Evolutionary conservation across 257 asterid genomes (phyloP).

Genomic region (Jasminum sambac): DNA sequence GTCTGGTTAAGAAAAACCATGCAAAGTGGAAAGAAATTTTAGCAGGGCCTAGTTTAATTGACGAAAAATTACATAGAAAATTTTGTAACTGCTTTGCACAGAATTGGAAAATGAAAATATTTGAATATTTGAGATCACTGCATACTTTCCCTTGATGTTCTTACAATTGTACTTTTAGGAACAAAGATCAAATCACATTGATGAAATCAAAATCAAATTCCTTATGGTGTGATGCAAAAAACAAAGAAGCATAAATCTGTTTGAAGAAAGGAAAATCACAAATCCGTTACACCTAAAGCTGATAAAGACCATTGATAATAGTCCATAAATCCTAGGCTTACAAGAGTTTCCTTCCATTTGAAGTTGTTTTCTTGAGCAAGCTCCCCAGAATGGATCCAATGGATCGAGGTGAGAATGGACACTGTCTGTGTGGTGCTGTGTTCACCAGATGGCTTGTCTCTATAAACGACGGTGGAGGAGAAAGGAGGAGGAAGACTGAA

Average conservation of each 20-base stretch:
- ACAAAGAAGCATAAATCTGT: too few species aligned
- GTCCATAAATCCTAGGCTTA: constrained; percentile 39
- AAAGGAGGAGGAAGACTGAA: constrained; percentile 72
- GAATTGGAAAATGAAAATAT: too few species aligned
- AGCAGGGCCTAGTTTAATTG: background rate
- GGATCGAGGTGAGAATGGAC: constrained; percentile 32
- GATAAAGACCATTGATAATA: constrained; percentile 45
- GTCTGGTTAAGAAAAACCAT: background rate
- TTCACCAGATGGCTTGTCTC: constrained; percentile 82
- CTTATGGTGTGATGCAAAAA: too few species aligned
- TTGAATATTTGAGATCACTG: too few species aligned
- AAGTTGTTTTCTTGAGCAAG: constrained; percentile 49
- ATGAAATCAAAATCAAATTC: too few species aligned
- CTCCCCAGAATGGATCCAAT: constrained; percentile 32
- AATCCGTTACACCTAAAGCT: constrained; percentile 23
- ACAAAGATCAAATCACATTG: too few species aligned
- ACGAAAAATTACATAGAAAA: background rate
- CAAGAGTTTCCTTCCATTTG: constrained; percentile 50
- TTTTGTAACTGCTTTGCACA: background rate
- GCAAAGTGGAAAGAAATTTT: background rate
- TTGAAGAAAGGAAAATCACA: too few species aligned
- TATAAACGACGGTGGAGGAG: constrained; percentile 66
- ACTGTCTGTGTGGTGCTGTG: constrained; percentile 53
- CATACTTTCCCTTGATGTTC: too few species aligned
- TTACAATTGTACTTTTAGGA: too few species aligned